Evolutionary conservation across 352 stramenopile genomes (phyloP).

Genomic region (Saprolegnia parasitica): DNA sequence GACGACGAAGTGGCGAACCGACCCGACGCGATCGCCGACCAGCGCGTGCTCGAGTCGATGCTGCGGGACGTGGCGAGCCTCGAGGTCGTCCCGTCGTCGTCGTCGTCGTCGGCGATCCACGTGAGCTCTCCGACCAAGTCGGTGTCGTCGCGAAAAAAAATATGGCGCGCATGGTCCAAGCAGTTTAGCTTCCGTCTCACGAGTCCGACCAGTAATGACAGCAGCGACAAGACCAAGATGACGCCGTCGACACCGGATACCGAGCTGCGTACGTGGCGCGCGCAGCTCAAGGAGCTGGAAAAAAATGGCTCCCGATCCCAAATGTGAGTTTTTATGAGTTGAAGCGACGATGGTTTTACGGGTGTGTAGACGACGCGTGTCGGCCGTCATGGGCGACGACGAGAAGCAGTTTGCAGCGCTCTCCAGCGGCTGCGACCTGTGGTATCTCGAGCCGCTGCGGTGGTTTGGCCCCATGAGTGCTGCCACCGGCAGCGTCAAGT

Average conservation of each 20-base stretch:
- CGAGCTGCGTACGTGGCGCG: conserved; percentile 35
- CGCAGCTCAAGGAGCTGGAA: conserved; percentile 34
- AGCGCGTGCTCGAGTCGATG: conserved; percentile 4
- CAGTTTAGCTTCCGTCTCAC: conserved; percentile 22
- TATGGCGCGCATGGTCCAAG: conserved; percentile 13
- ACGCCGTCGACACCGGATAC: neutral
- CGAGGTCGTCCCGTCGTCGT: neutral
- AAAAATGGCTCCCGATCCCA: conserved; percentile 25
- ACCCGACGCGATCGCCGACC: neutral
- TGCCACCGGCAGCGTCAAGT: conserved; percentile 38
- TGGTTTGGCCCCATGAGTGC: conserved; percentile 39
- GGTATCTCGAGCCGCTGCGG: conserved; percentile 47
- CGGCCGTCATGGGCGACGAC: conserved; percentile 17
- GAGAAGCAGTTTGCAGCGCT: conserved; percentile 34
- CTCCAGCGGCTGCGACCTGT: conserved; percentile 36
- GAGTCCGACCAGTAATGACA: neutral
- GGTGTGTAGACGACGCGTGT: conserved; percentile 15
- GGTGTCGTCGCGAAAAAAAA: conserved; percentile 4
- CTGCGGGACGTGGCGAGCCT: neutral
- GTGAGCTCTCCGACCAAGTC: neutral
- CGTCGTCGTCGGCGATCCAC: neutral
- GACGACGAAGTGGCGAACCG: neutral
- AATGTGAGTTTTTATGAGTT: conserved; percentile 9
- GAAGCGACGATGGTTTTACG: neutral
- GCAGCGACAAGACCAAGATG: neutral